Percentiles rank a stretch among this genome's conserved stretches.
These are phyloP conservation scores for Carex cristatella DNA, from an alignment of 176 grass and related monocot genomes.

Conservation along the genomic window DNA sequence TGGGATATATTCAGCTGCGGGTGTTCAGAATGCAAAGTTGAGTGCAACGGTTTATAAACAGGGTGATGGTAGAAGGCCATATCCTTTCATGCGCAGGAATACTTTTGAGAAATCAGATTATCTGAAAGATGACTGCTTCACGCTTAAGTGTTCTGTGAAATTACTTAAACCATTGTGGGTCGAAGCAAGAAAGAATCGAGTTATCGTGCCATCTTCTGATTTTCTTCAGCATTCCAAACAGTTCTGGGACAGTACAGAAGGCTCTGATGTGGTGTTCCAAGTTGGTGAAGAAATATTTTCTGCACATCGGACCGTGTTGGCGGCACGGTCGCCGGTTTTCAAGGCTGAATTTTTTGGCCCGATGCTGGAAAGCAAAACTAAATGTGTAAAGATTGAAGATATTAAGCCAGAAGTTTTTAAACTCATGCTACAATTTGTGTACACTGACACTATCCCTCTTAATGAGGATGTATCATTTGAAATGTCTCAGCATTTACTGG, in stretches of 20 bases:
- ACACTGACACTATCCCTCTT: slow-evolving; percentile 11
- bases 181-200: not conserved
- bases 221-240: not conserved
- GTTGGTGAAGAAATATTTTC: too few relatives aligned
- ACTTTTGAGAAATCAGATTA: too few relatives aligned
- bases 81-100: too few relatives aligned
- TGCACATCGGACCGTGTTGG: too few relatives aligned
- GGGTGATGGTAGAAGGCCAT: not conserved
- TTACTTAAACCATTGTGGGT: not conserved
- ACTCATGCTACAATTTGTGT: slow-evolving; percentile 27
- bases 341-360: too few relatives aligned
- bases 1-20: not conserved
- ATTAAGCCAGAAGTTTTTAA: not conserved
- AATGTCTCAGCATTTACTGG: too few relatives aligned
- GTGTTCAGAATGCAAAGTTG: not conserved
- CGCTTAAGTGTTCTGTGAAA: slow-evolving; percentile 8
- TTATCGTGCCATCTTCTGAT: not conserved
- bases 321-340: too few relatives aligned
- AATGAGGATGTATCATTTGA: not conserved
- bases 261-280: too few relatives aligned
- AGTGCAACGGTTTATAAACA: not conserved
- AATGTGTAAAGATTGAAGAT: not conserved
- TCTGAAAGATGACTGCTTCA: slow-evolving; percentile 6
- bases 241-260: not conserved
- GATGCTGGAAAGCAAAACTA: too few relatives aligned